Base-by-base conservation (phyloP, 306 rosid species). In the Corylus avellana region DNA sequence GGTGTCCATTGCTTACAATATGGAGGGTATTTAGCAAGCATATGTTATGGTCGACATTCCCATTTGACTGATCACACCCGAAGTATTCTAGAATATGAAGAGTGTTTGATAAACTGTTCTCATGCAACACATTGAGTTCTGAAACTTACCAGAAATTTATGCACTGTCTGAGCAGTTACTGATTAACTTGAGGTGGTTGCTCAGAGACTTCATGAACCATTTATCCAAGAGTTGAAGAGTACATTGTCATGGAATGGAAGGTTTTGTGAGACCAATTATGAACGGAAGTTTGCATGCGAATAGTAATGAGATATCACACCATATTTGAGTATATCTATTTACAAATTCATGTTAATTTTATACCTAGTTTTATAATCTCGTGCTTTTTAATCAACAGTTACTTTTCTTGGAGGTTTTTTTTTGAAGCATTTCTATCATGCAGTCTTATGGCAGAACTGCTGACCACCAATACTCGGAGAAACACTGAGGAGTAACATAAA, bases 1-100 rank as follows among this genome's bases (percentile, higher is more conserved):
- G 90, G 91, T n/a, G 64, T 80, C 22, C 94, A 93, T 70, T 93
- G 92, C 86, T 80, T 88, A 77, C 61, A 73, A 1, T 91, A 88
- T 84, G 97, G 97, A 69, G 90, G 90, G 74, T 84, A 84, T 72
- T 83, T 89, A 73, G 88, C 86, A 51, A 74, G 76, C 69, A 82
- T 88, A 73, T 91, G 92, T 81, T 89, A 85, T 64, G 92, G 94
- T 20, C 75, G 73, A 63, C 72, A 80, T 80, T 87, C 88, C 44
- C 74, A 79, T 70, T 80, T 78, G 81, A 73, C 78, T 63, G 27
- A 76, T 76, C 83, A 81, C 46, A 82, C 72, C 75, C 87, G 74
- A 58, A 82, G 77, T 66, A 86, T 88, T 82, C 51, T 88, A 49
- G 78, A 82, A 68, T 1, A 7, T 51, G 73, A 79, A 75, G 76